Base-by-base conservation (phyloP, 2,329 filamentous ascomycete genomes). In the Colletotrichum sidae region DNA sequence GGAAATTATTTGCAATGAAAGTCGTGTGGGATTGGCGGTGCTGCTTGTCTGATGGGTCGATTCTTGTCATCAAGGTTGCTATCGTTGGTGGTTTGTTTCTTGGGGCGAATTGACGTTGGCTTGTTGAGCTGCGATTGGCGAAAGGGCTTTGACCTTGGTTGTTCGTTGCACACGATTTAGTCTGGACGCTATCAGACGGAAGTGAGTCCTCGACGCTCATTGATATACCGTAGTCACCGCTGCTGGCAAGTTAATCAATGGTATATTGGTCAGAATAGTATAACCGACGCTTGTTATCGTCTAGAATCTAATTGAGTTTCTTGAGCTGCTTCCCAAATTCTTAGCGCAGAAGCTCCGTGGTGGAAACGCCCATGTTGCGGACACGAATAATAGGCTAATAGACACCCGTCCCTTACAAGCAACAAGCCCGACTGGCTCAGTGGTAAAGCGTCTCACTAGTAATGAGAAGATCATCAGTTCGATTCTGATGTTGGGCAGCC, bases 381-480 rank as follows among this genome's bases (percentile, higher is more conserved):
- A 13, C 15, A 38, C 15, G 17, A 5, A 60, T 60, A 44, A 49
- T 10, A 12, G 13, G 6, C 8, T 34, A 4, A n/a, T 12, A 8
- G 8, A 2, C 0, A 1, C 2, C 1, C 3, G 2, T 9, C 5
- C 3, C 41, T 44, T 3, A 17, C 62, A 53, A 35, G 47, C 15
- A 25, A 25, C 25, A 47, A 56, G 62, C 62, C 57, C 62, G 62
- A 65, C 49, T 65, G 62, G 62, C 62, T 65, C 57, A 65, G 62
- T 65, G 62, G 62, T 65, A 65, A 65, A 65, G 62, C 62, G 62
- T 65, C 62, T 65, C 62, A 65, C 62, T 65, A 65, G 62, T 65
- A 65, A 65, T 65, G 62, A 65, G 62, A 65, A 65, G 57, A 65
- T 56, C 62, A 58, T 44, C 52, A 61, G 62, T 65, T 65, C 62